Base-by-base conservation (phyloP, 345 rosid species). In the Citrus trifoliata region DNA sequence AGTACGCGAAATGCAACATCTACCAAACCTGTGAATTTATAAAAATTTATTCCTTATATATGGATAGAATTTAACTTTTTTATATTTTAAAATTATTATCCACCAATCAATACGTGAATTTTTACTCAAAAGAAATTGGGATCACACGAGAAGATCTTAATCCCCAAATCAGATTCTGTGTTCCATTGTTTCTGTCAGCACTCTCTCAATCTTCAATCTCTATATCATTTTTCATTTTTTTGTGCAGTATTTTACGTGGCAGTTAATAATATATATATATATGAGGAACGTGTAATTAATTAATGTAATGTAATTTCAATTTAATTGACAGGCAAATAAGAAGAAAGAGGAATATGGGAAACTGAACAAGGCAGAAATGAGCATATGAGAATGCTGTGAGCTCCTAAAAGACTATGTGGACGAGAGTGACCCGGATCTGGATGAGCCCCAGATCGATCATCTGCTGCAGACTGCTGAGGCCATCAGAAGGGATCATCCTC, bases 381-480 rank as follows among this genome's bases (percentile, higher is more conserved):
- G 89, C 76, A 85, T 89, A 40, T 88, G 96, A 94, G 90, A 92
- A 79, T 88, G 96, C 71, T 37, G 94, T 33, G 92, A 90, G 70
- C 85, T 90, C 3, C 79, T 89, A 1, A 92, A 90, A 35, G 81
- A 87, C 5, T 89, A 89, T 0, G 91, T 89, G 28, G 93, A 91
- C 67, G 89, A 88, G n/a, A 89, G 95, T 42, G 92, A 91, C 69
- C 95, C 90, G 10, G 93, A 91, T 30, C 76, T 91, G 4, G 90
- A 90, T 25, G 94, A 92, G 82, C 90, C 94, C 63, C 93, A 88
- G 66, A 91, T 89, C 70, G 89, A 90, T 51, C 96, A 92, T 51
- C 82, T 92, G 79, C 75, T 92, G 78, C 94, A 90, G 78, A 83
- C 90, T 1, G 93, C 94, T 2, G 96, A 92, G 78, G 96, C 96